Evolutionary conservation across 495 filamentous ascomycete species (phyloP).

Genomic region (Pseudevernia furfuracea): DNA sequence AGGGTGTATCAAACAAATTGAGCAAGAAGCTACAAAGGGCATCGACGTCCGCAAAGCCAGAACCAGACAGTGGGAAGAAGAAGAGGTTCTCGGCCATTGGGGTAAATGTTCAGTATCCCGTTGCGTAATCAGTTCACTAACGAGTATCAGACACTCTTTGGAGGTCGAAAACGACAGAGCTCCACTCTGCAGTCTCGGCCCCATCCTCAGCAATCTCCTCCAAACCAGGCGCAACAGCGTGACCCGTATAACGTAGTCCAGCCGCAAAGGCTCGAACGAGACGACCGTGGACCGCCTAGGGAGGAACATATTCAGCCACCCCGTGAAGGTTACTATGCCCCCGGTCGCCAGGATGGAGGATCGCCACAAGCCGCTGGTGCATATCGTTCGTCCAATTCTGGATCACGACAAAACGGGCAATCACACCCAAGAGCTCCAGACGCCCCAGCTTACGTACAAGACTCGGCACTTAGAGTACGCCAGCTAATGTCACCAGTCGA

Average conservation of each 20-base stretch:
- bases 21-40: constrained; percentile 26
- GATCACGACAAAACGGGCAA: constrained; percentile 7
- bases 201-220: background rate
- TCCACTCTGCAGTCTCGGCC: constrained; percentile 2
- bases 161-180: constrained; percentile 24
- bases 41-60: constrained; percentile 28
- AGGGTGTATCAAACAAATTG: constrained; percentile 12
- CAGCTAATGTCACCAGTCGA: constrained; percentile 16
- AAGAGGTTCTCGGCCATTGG: constrained; percentile 42
- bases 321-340: constrained; percentile 32
- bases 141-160: constrained; percentile 22
- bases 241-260: background rate
- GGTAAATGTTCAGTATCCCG: constrained; percentile 10
- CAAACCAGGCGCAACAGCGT: constrained; percentile 13
- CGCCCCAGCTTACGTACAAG: constrained; percentile 20
- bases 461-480: constrained; percentile 13
- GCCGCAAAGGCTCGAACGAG: constrained; percentile 8
- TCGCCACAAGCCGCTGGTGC: constrained; percentile 7
- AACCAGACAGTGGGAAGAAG: constrained; percentile 35
- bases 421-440: constrained; percentile 6
- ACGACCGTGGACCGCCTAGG: constrained; percentile 1
- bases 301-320: constrained; percentile 22
- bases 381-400: constrained; percentile 3
- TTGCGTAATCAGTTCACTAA: constrained; percentile 15
- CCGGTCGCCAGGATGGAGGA: constrained; percentile 11